Evolutionary conservation across 345 rosid genomes (phyloP).

Genomic region (Eucalyptus caleyi): DNA sequence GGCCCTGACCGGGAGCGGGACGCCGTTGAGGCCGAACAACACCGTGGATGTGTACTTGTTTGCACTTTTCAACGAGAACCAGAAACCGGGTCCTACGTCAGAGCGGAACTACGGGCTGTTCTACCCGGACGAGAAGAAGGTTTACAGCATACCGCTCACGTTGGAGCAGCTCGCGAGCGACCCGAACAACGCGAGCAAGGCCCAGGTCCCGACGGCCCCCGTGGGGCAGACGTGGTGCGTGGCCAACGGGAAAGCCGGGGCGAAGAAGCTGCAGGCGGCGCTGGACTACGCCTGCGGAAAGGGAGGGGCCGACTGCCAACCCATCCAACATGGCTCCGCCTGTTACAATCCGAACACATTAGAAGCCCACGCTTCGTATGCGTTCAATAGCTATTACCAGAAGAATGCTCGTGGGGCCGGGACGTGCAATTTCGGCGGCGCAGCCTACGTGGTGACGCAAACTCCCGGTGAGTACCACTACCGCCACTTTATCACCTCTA

Average conservation of each 20-base stretch:
- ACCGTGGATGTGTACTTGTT: conserved; percentile 63
- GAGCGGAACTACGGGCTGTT: conserved; percentile 91
- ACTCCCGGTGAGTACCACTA: conserved; percentile 33
- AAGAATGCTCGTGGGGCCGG: conserved; percentile 52
- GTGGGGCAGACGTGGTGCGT: conserved; percentile 78
- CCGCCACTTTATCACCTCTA: neutral
- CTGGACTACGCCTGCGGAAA: conserved; percentile 81
- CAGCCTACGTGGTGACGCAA: conserved; percentile 59
- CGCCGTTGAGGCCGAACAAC: conserved; percentile 65
- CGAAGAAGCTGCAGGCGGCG: conserved; percentile 44
- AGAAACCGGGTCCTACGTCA: conserved; percentile 73
- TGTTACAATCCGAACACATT: conserved; percentile 53
- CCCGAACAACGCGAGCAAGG: conserved; percentile 7
- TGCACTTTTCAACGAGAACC: conserved; percentile 85
- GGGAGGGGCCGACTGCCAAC: conserved; percentile 84
- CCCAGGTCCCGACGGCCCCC: conserved; percentile 12
- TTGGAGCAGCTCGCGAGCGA: conserved; percentile 2
- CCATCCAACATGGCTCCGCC: conserved; percentile 62
- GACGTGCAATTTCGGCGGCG: conserved; percentile 62
- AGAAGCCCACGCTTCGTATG: conserved; percentile 80
- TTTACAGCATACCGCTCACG: conserved; percentile 57
- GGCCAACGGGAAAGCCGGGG: conserved; percentile 28
- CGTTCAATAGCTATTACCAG: conserved; percentile 88
- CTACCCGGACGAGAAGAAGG: conserved; percentile 65
- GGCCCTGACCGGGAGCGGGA: conserved; percentile 57